Percentiles rank a stretch among this genome's conserved stretches.
Evolutionary conservation across 139 green algal genomes (phyloP).

Genomic region (Closterium sp.): DNA sequence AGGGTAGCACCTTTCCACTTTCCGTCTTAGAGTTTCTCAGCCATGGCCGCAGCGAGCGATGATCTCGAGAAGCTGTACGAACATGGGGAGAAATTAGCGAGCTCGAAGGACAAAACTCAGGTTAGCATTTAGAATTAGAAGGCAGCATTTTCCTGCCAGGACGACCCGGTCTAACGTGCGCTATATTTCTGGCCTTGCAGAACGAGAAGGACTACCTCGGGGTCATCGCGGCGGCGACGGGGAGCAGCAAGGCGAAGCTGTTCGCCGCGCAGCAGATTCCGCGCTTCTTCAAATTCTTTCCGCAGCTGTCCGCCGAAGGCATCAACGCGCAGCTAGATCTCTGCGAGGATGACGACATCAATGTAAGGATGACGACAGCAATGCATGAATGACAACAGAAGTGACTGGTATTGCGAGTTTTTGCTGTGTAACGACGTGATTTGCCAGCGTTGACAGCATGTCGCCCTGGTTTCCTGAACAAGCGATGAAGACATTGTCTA

Average conservation of each 20-base stretch:
- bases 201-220: constrained; percentile 49
- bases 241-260: constrained; percentile 52
- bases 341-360: constrained; percentile 53
- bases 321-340: constrained; percentile 55
- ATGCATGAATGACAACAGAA: background rate
- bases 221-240: constrained; percentile 45
- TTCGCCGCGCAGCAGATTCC: constrained; percentile 52
- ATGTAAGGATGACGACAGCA: constrained; percentile 17
- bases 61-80: constrained; percentile 16
- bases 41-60: background rate
- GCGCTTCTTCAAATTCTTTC: constrained; percentile 49
- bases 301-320: constrained; percentile 30
- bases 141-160: background rate
- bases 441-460: background rate
- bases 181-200: constrained; percentile 1
- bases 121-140: background rate
- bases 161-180: background rate
- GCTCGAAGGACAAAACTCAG: background rate
- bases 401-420: background rate
- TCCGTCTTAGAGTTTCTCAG: background rate
- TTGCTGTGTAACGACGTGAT: background rate
- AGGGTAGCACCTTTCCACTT: background rate
- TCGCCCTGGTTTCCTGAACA: background rate
- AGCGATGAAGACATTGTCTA: background rate
- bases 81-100: background rate